phyloP scores from a whole-genome alignment of 768 basidiomycete species.

The Auricularia cornea region DNA sequence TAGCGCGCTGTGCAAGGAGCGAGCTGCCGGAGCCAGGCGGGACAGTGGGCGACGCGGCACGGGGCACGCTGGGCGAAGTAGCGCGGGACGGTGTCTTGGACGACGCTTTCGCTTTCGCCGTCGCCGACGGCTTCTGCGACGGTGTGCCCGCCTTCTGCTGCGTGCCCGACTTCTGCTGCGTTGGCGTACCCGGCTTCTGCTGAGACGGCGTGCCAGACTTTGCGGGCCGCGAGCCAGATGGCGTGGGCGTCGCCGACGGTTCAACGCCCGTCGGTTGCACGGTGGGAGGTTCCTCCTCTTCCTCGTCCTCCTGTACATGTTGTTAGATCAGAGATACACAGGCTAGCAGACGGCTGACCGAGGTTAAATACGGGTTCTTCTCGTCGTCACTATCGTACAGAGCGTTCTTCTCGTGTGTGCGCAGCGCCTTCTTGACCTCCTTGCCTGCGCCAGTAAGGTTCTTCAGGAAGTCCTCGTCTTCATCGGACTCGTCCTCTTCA shows the following conservation, averaged over 20 bases:
- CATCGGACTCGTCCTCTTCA: constrained; percentile 61
- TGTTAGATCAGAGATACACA: neutral
- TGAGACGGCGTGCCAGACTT: neutral
- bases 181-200: constrained; percentile 5
- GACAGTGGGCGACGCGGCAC: too few species aligned
- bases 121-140: too few species aligned
- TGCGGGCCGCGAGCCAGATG: neutral
- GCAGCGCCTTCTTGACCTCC: constrained; percentile 79
- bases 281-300: neutral
- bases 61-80: constrained; percentile 47
- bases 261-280: neutral
- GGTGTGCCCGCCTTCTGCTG: neutral
- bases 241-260: neutral
- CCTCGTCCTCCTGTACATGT: neutral
- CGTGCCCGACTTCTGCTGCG: neutral
- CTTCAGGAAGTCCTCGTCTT: constrained; percentile 39
- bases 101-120: neutral
- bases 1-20: constrained; percentile 76
- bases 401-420: constrained; percentile 66
- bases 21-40: constrained; percentile 59
- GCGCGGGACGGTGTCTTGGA: constrained; percentile 35
- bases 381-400: constrained; percentile 64
- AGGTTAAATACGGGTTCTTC: constrained; percentile 74
- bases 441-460: constrained; percentile 58
- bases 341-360: constrained; percentile 12